phyloP scores from a whole-genome alignment of 495 filamentous ascomycete species.

The Trichocladium uniseriatum region DNA sequence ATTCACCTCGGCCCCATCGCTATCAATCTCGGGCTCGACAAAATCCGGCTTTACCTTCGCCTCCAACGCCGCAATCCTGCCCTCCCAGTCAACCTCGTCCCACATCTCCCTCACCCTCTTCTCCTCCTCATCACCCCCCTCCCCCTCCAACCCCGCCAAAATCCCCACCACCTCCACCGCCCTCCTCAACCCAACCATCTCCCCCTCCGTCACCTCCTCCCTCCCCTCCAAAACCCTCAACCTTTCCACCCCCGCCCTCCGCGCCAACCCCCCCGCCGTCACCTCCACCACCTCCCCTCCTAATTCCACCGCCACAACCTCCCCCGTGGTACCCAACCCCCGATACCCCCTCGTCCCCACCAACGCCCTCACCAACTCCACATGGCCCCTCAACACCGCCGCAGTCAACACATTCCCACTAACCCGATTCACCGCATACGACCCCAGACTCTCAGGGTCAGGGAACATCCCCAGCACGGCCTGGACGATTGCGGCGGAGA shows the following conservation, averaged over 20 bases:
- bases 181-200: background rate
- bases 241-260: background rate
- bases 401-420: background rate
- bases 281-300: background rate
- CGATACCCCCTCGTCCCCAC: background rate
- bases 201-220: background rate
- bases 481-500: slow-evolving; percentile 2
- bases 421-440: background rate
- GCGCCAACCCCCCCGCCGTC: background rate
- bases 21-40: background rate
- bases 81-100: no score
- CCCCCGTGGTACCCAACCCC: background rate
- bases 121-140: background rate
- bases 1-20: background rate
- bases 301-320: no score
- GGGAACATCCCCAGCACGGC: slow-evolving; percentile 1
- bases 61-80: background rate
- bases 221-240: background rate
- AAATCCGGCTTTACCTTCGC: background rate
- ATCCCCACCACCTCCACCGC: background rate
- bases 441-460: background rate
- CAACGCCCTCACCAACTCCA: background rate
- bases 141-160: background rate
- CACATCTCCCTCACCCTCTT: background rate
- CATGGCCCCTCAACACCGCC: background rate